Base-by-base conservation (phyloP, 2,329 filamentous ascomycete species). In the Achaetomium macrosporum region DNA sequence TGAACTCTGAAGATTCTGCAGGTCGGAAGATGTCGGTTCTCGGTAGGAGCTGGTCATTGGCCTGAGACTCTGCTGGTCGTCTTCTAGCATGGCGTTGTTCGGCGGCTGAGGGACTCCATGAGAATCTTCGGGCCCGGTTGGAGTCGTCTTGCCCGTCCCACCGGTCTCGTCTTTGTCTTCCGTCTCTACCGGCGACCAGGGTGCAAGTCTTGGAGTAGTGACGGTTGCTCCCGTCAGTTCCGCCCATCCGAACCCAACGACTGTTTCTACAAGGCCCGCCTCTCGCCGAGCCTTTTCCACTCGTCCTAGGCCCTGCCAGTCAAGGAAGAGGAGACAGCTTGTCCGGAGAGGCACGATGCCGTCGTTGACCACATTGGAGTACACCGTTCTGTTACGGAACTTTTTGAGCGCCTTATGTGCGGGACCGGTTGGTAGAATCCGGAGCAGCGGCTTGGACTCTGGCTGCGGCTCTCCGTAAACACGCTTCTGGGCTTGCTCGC, bases 361-460 rank as follows among this genome's bases (percentile, higher is more conserved):
- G 69, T 97, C 92, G 65, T 97, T 97, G 61, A 97, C 92, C 12
- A 97, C 91, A 64, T 97, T 97, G 2, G 91, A 96, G 68, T 97
- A 97, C 1, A 96, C 77, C 0, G 93, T 97, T 15, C 92, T 79
- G 66, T 95, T 95, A 19, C 89, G 78, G 68, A 97, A 97, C 70
- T 88, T 90, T 65, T 87, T 85, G 39, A 97, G 72, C 1, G 91
- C 92, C 50, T 83, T 81, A 68, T 96, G 91, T 7, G 92, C 93
- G 15, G 92, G 91, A 0, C 92, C 92, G 8, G 89, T 95, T 0
- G 93, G 92, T 20, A 97, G 71, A 57, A 97, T 95, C 17, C 92
- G 81, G 17, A 97, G 72, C 36, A 97, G 73, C 2, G 92, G 92
- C 67, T 97, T 97, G 0, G 90, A 87, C 53, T 90, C 87, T 2